A percentile compares a stretch with the other conserved stretches of the same genome.
Evolutionary conservation across 257 asterid species (phyloP).

Genomic region (Paulownia fortunei): DNA sequence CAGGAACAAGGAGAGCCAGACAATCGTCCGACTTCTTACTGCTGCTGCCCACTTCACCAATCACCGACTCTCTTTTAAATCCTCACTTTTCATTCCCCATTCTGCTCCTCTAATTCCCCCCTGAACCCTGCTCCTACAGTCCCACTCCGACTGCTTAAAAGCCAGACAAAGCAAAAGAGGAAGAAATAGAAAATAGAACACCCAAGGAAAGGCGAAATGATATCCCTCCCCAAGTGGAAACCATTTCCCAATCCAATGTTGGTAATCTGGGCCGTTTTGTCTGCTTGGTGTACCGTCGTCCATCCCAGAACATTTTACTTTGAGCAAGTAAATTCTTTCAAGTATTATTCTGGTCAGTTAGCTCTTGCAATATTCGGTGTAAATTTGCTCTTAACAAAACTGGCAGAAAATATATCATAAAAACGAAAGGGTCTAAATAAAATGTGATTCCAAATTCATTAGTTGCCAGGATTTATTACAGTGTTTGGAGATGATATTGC

Average conservation of each 20-base stretch:
- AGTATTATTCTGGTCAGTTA: neutral
- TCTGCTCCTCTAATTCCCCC: neutral
- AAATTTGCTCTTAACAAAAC: neutral
- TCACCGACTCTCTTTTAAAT: neutral
- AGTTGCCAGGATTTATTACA: constrained; percentile 15
- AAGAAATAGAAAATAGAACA: neutral
- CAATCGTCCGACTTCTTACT: no score
- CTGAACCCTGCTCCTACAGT: neutral
- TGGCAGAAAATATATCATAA: neutral
- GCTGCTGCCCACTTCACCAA: no score
- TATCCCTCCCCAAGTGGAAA: neutral
- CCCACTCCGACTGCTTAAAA: neutral
- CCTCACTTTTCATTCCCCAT: neutral
- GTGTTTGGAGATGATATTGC: neutral
- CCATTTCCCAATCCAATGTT: neutral
- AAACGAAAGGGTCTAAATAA: constrained; percentile 2
- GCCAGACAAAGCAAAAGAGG: neutral
- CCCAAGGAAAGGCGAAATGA: no score
- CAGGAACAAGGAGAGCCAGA: neutral
- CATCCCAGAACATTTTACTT: neutral
- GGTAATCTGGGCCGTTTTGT: neutral
- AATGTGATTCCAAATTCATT: neutral
- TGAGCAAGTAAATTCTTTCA: constrained; percentile 17
- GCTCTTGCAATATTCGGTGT: constrained; percentile 11
- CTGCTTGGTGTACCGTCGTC: neutral